A percentile compares a stretch with the other conserved stretches of the same genome.
Conservation (phyloP, 148 eudicot genomes). For the Diospyros kaki region DNA sequence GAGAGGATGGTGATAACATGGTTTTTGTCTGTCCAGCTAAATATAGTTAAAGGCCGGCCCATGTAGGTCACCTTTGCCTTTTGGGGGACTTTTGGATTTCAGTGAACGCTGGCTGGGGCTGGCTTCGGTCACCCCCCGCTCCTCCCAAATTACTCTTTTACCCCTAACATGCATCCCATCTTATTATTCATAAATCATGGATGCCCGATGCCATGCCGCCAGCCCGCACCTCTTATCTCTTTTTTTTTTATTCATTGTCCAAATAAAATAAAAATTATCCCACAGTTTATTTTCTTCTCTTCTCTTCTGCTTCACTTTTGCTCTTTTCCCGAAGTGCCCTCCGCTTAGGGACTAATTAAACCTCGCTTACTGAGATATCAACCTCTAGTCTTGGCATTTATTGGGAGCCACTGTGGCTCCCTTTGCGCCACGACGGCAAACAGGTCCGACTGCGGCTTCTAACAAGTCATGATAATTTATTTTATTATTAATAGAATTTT, state of each 20-base stretch:
- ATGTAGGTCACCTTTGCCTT: slow-evolving; percentile 68
- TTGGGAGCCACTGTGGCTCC: slow-evolving; percentile 41
- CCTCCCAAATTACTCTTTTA: slow-evolving; percentile 19
- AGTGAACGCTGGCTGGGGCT: slow-evolving; percentile 19
- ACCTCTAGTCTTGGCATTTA: slow-evolving; percentile 11
- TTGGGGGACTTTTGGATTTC: slow-evolving; percentile 29
- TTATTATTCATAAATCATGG: too few species aligned
- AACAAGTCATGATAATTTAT: not conserved
- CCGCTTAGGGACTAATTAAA: not conserved
- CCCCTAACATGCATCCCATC: slow-evolving; percentile 37
- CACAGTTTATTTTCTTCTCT: slow-evolving; percentile 9
- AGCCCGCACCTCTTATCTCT: too few species aligned
- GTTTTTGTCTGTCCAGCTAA: slow-evolving; percentile 85
- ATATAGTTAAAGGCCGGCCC: slow-evolving; percentile 95
- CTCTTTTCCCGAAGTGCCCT: slow-evolving; percentile 11
- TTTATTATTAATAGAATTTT: too few species aligned
- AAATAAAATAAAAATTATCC: not conserved
- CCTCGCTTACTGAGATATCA: not conserved
- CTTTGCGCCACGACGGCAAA: slow-evolving; percentile 47
- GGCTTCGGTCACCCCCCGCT: not conserved
- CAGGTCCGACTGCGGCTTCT: slow-evolving; percentile 20
- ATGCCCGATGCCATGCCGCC: too few species aligned
- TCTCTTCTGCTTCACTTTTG: not conserved
- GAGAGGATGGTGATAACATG: slow-evolving; percentile 62
- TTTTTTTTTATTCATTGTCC: too few species aligned